These are phyloP conservation scores for Claviceps lovelessii DNA, from an alignment of 2,329 filamentous ascomycete genomes.

Conservation along the genomic window DNA sequence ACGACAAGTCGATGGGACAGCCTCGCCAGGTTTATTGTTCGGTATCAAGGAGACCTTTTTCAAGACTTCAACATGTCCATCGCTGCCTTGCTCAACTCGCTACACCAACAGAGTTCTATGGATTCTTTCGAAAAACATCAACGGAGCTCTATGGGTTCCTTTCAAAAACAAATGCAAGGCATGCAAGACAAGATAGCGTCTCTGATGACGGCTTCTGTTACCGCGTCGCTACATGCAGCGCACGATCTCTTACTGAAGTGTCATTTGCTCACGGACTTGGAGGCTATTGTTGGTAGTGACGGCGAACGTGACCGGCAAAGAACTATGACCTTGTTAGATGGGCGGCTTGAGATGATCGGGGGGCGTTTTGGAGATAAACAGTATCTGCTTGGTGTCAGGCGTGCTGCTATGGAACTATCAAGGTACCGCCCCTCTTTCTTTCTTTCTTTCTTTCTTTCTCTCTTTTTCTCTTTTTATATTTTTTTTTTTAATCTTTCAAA, in stretches of 20 bases:
- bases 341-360: conserved; percentile 76
- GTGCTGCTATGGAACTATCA: conserved; percentile 74
- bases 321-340: conserved; percentile 36
- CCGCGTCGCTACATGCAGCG: conserved; percentile 66
- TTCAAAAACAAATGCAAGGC: conserved; percentile 42
- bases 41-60: conserved; percentile 33
- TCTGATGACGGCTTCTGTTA: conserved; percentile 61
- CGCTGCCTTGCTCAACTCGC: conserved; percentile 42
- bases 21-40: conserved; percentile 50
- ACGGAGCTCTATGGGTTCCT: conserved; percentile 33
- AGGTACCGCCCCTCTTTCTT: conserved; percentile 27
- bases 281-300: conserved; percentile 49
- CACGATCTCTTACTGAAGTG: conserved; percentile 76
- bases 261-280: conserved; percentile 77
- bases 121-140: conserved; percentile 41
- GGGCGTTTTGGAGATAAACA: conserved; percentile 88
- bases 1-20: conserved; percentile 69
- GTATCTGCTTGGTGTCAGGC: conserved; percentile 71
- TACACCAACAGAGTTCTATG: conserved; percentile 39
- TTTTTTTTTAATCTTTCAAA: conserved; percentile 8
- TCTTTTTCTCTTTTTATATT: too few species aligned
- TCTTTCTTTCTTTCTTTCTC: too few species aligned
- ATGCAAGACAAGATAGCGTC: conserved; percentile 58
- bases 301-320: conserved; percentile 24
- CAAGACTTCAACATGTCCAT: conserved; percentile 71